Percentiles rank a stretch among this genome's conserved stretches.
Evolutionary conservation across 108 stramenopile genomes (phyloP).

Genomic region (Cyclotella baltica): DNA sequence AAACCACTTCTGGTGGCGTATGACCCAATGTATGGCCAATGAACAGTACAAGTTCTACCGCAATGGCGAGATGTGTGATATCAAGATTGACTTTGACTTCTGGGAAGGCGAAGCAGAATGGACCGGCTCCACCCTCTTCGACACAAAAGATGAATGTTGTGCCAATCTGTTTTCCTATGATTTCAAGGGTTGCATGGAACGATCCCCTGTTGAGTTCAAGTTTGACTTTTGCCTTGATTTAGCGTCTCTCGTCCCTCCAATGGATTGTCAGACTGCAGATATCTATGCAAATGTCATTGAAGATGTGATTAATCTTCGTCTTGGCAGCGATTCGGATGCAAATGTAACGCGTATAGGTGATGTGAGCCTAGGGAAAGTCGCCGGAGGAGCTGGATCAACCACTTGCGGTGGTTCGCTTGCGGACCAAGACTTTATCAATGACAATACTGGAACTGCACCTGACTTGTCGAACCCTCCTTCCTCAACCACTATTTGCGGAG

Average conservation of each 20-base stretch:
- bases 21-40: conserved; percentile 55
- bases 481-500: conserved; percentile 28
- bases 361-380: conserved; percentile 32
- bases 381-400: conserved; percentile 28
- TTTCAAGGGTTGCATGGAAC: conserved; percentile 31
- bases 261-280: conserved; percentile 53
- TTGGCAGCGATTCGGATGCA: conserved; percentile 16
- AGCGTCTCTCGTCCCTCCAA: conserved; percentile 24
- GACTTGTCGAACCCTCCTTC: conserved; percentile 20
- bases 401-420: conserved; percentile 40
- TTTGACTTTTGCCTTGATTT: conserved; percentile 52
- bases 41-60: conserved; percentile 54
- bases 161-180: conserved; percentile 43
- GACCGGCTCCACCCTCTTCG: conserved; percentile 45
- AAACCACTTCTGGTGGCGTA: conserved; percentile 54
- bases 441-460: conserved; percentile 33
- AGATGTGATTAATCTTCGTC: conserved; percentile 34
- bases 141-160: conserved; percentile 43
- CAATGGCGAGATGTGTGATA: conserved; percentile 46
- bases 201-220: conserved; percentile 47
- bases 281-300: conserved; percentile 49
- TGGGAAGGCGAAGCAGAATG: conserved; percentile 46
- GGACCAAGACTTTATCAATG: conserved; percentile 44
- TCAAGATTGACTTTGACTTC: conserved; percentile 47
- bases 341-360: conserved; percentile 44